A percentile compares a stretch with the other conserved stretches of the same genome.
These are phyloP conservation scores for Xylariales sp. DNA, from an alignment of 2,329 filamentous ascomycete species.

Conservation along the genomic window DNA sequence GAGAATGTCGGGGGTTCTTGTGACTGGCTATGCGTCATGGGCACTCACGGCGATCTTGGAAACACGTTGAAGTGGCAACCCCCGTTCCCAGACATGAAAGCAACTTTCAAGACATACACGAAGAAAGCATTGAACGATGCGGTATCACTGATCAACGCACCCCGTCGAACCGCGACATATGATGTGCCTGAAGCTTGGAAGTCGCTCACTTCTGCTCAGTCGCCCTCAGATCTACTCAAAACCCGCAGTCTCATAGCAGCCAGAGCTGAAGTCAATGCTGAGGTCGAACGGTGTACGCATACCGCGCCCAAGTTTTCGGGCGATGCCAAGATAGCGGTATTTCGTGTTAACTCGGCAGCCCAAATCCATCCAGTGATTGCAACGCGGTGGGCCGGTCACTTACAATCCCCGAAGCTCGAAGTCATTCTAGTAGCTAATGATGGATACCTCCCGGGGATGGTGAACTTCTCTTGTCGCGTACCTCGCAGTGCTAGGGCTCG, in stretches of 20 bases:
- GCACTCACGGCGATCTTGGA: constrained; percentile 63
- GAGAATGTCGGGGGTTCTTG: constrained; percentile 42
- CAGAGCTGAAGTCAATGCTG: constrained; percentile 52
- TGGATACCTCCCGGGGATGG: constrained; percentile 56
- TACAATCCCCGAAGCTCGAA: constrained; percentile 55
- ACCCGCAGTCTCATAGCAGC: constrained; percentile 48
- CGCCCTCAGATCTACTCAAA: constrained; percentile 46
- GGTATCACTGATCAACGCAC: constrained; percentile 61
- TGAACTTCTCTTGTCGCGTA: constrained; percentile 64
- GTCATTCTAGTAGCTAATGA: constrained; percentile 64
- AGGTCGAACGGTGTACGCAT: constrained; percentile 58
- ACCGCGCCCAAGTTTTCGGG: constrained; percentile 58
- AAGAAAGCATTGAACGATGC: constrained; percentile 60
- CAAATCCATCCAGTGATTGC: constrained; percentile 66
- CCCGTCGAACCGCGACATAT: constrained; percentile 56
- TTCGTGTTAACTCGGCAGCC: constrained; percentile 54
- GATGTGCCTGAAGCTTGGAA: constrained; percentile 58
- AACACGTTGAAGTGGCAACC: constrained; percentile 60
- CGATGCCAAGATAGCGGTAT: constrained; percentile 58
- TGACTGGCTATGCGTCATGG: constrained; percentile 59
- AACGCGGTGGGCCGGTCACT: constrained; percentile 59
- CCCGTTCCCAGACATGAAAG: constrained; percentile 62
- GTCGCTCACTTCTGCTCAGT: constrained; percentile 45
- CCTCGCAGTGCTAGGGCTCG: constrained; percentile 48
- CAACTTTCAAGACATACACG: constrained; percentile 54